Conservation (phyloP, 345 rosid species). For the Garcia nutans region DNA sequence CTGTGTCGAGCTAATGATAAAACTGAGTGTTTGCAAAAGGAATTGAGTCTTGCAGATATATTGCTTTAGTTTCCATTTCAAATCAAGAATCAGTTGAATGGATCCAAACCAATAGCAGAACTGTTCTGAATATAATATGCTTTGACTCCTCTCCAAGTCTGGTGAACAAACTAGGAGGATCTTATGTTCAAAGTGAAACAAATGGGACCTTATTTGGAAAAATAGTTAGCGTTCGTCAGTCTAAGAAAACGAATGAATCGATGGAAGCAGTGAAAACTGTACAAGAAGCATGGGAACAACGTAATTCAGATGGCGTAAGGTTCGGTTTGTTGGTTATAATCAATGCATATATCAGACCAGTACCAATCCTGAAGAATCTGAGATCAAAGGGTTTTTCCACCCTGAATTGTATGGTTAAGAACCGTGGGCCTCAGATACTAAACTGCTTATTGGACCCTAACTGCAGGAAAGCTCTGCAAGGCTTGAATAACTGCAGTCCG, state of each 20-base stretch:
- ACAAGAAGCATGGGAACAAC: constrained; percentile 81
- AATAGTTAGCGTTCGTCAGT: constrained; percentile 26
- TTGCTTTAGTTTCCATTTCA: constrained; percentile 58
- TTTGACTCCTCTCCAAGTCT: constrained; percentile 55
- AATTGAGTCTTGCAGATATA: constrained; percentile 54
- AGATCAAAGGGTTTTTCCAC: constrained; percentile 91
- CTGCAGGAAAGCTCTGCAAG: constrained; percentile 88
- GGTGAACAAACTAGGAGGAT: constrained; percentile 62
- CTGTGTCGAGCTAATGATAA: constrained; percentile 28
- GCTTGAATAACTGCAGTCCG: constrained; percentile 86
- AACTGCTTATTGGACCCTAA: constrained; percentile 81
- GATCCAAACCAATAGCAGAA: constrained; percentile 46
- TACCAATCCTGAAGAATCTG: constrained; percentile 68
- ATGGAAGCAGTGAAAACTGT: constrained; percentile 57
- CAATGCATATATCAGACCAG: constrained; percentile 82
- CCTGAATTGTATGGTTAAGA: constrained; percentile 74
- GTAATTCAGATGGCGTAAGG: constrained; percentile 81
- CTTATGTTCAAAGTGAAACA: constrained; percentile 32
- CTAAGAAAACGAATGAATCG: constrained; percentile 39
- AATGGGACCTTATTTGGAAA: constrained; percentile 36
- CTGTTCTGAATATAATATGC: constrained; percentile 56
- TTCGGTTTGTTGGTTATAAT: constrained; percentile 77
- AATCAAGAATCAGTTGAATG: constrained; percentile 55
- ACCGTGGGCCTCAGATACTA: constrained; percentile 81
- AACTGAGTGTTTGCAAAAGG: constrained; percentile 34